Evolutionary conservation across 805 yeast genomes (phyloP).

Genomic region (Saturnispora dispora): DNA sequence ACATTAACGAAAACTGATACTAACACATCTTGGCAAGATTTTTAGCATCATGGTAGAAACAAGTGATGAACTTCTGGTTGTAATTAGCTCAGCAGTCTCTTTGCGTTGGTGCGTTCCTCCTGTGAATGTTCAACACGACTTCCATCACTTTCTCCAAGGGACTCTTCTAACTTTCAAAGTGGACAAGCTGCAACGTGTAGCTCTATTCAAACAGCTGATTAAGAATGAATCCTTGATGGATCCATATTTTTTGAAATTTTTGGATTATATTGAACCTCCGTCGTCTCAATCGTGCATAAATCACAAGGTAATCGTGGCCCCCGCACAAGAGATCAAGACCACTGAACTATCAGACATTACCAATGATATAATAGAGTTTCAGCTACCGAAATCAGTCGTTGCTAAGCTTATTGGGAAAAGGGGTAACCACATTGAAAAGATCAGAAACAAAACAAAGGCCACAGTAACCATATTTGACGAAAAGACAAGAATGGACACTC

Average conservation of each 20-base stretch:
- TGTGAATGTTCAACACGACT: neutral
- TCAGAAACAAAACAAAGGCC: constrained; percentile 30
- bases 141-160: neutral
- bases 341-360: neutral
- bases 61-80: neutral
- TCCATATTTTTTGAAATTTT: neutral
- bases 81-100: neutral
- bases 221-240: neutral
- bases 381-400: constrained; percentile 14
- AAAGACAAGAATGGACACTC: constrained; percentile 7
- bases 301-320: neutral
- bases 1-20: neutral
- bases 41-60: neutral
- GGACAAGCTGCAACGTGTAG: neutral
- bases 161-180: neutral
- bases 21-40: neutral
- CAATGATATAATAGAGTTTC: neutral
- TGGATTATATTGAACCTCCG: neutral
- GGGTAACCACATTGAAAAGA: constrained; percentile 31
- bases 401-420: constrained; percentile 35
- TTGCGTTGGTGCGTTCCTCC: neutral
- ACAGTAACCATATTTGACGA: constrained; percentile 31
- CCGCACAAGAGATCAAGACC: neutral
- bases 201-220: neutral
- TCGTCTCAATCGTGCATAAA: neutral